These are phyloP conservation scores for Cymbidium sinense DNA, from an alignment of 106 monocot species.

Conservation along the genomic window DNA sequence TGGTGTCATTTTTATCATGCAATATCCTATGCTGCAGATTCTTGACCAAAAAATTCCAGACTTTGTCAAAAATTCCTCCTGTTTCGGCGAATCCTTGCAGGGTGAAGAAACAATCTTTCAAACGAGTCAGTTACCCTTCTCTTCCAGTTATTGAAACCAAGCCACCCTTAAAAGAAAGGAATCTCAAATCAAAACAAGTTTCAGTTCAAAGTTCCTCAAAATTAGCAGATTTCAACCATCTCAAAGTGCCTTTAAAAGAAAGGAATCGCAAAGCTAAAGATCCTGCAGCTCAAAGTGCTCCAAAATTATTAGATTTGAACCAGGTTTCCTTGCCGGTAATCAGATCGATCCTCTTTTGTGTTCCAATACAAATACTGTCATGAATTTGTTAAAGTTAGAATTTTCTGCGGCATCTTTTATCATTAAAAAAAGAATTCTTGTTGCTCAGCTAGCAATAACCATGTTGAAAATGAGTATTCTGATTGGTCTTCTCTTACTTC, in stretches of 20 bases:
- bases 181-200: slow-evolving; percentile 23
- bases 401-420: no score
- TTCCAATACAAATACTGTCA: background rate
- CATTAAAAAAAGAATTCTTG: no score
- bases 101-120: slow-evolving; percentile 21
- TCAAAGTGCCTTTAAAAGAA: slow-evolving; percentile 26
- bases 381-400: no score
- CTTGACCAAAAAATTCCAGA: slow-evolving; percentile 45
- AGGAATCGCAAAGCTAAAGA: slow-evolving; percentile 20
- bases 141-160: background rate
- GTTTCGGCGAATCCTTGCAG: background rate
- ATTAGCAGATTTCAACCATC: slow-evolving; percentile 50
- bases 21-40: slow-evolving; percentile 24
- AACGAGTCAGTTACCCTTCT: background rate
- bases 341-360: background rate
- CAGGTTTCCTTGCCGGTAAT: slow-evolving; percentile 48
- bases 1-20: background rate
- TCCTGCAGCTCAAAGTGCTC: slow-evolving; percentile 18
- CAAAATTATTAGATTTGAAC: slow-evolving; percentile 48
- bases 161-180: slow-evolving; percentile 10
- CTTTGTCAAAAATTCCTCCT: slow-evolving; percentile 22
- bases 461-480: background rate
- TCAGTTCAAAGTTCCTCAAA: slow-evolving; percentile 20
- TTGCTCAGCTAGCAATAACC: no score
- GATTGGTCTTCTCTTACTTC: background rate